Evolutionary conservation across 108 stramenopile species (phyloP), one percentile per base, ranked within the genome.

Genomic region (Conticribra guillardii): DNA sequence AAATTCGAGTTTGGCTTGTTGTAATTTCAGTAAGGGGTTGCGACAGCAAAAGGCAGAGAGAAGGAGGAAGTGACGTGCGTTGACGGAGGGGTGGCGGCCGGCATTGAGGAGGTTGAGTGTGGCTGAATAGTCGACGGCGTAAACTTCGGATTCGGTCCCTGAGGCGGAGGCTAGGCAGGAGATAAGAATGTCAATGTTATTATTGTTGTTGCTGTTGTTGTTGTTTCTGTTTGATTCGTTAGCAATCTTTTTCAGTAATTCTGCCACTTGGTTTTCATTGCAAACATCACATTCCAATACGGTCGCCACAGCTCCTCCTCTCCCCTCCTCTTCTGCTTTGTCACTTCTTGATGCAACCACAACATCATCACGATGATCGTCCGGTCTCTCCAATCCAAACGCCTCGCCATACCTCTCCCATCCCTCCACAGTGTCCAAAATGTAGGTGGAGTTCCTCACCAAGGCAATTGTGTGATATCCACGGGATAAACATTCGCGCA

Each of bases 21-120:
- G 93, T 37, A 95, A 84, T 70, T 89, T 85, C 28, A 95, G 86
- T 37, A 72, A 47, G 11, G 93, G 93, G 45, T 90, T 95, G 24
- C 87, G 80, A 55, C 86, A 86, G 59, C 93, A 95, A 64, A 88
- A 95, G 8, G 93, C 93, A 53, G 77, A 81, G 11, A 95, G 73
- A 47, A 95, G 71, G 16, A 91, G 80, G 48, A 90, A 95, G 63
- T 93, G 91, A 34, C 79, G 51, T 28, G 85, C 82, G 8, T 70
- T 64, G 37, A 75, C 73, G 21, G 55, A 37, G 21, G 55, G 54
- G 33, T 64, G 56, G 8, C 75, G 73, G 27, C 85, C 85, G 0
- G 87, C 85, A 37, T 91, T 70, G 0, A 93, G 86, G 50, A 84
- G 56, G 64, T 92, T 91, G 47, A 86, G 51, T 24, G 90, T 87